Conservation (phyloP, 352 stramenopile genomes). For the Albugo laibachii region DNA sequence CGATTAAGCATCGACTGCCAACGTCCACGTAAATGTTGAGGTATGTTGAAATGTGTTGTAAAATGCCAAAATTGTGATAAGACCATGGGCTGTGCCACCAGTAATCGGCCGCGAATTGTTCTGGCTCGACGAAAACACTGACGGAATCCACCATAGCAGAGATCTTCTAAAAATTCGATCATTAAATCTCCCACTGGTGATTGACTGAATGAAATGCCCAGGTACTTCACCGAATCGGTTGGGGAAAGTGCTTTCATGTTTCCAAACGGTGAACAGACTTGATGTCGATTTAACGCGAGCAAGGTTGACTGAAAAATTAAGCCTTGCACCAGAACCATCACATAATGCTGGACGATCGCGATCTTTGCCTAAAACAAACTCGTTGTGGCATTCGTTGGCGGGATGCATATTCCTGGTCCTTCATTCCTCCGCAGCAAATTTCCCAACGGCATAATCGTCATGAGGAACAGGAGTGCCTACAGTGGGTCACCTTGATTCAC, state of each 20-base stretch:
- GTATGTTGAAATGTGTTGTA: conserved; percentile 1
- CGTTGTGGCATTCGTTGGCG: too few relatives aligned
- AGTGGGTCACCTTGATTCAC: conserved; percentile 7
- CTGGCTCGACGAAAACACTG: conserved; percentile 5
- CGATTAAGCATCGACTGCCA: conserved; percentile 5
- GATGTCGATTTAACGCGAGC: conserved; percentile 5
- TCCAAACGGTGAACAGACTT: neutral
- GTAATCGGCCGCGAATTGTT: conserved; percentile 1
- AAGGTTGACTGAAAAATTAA: conserved; percentile 5
- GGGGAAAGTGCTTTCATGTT: conserved; percentile 1
- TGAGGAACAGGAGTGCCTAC: conserved; percentile 5
- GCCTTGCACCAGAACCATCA: neutral
- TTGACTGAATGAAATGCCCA: conserved; percentile 5
- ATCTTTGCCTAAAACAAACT: conserved; percentile 3
- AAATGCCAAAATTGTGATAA: conserved; percentile 4
- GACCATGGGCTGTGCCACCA: conserved; percentile 5
- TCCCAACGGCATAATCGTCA: conserved; percentile 2
- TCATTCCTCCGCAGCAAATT: conserved; percentile 1
- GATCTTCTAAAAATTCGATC: conserved; percentile 4
- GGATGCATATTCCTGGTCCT: too few relatives aligned
- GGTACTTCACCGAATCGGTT: conserved; percentile 4
- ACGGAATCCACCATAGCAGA: conserved; percentile 7
- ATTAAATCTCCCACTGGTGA: conserved; percentile 3
- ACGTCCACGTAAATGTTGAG: neutral
- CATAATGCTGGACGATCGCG: conserved; percentile 2